A percentile compares a stretch with the other conserved stretches of the same genome.
Evolutionary conservation across 2,329 filamentous ascomycete species (phyloP).

Genomic region (Triangularia verruculosa): DNA sequence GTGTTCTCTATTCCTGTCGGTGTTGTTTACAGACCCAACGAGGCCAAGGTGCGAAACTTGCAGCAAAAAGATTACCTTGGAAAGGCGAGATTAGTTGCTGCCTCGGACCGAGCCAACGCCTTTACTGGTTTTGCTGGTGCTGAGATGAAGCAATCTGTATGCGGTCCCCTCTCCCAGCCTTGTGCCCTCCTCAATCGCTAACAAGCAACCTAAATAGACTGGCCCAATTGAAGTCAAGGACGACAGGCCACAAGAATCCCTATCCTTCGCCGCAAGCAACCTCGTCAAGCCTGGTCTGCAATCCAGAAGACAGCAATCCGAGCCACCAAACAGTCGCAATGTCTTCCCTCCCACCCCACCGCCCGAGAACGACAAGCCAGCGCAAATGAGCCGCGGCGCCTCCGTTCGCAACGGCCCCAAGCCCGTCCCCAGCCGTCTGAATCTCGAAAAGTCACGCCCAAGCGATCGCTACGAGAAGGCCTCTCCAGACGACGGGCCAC

Average conservation of each 20-base stretch:
- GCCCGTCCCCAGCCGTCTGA: constrained; percentile 60
- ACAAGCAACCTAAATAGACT: constrained; percentile 38
- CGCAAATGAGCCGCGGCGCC: constrained; percentile 49
- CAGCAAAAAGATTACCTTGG: constrained; percentile 98
- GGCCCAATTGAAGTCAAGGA: constrained; percentile 61
- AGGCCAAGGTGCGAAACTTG: constrained; percentile 96
- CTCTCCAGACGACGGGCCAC: constrained; percentile 41
- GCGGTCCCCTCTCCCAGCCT: background rate
- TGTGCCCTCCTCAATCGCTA: background rate
- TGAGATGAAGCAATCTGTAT: constrained; percentile 64
- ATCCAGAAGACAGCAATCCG: constrained; percentile 80
- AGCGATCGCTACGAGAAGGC: constrained; percentile 56
- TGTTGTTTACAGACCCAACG: constrained; percentile 91
- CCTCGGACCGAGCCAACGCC: constrained; percentile 74
- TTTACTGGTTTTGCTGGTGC: constrained; percentile 79
- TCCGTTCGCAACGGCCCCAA: constrained; percentile 62
- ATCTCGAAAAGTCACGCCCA: constrained; percentile 55
- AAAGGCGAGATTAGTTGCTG: constrained; percentile 89
- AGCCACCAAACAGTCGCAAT: constrained; percentile 73
- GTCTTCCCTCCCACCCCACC: constrained; percentile 98
- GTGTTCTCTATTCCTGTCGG: constrained; percentile 98
- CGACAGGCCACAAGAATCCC: constrained; percentile 76
- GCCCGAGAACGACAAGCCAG: constrained; percentile 74
- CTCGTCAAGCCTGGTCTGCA: constrained; percentile 82
- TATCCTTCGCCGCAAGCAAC: constrained; percentile 90